A percentile compares a stretch with the other conserved stretches of the same genome.
Evolutionary conservation across 2,329 filamentous ascomycete species (phyloP).

Genomic region (Bipolaris zeicola): DNA sequence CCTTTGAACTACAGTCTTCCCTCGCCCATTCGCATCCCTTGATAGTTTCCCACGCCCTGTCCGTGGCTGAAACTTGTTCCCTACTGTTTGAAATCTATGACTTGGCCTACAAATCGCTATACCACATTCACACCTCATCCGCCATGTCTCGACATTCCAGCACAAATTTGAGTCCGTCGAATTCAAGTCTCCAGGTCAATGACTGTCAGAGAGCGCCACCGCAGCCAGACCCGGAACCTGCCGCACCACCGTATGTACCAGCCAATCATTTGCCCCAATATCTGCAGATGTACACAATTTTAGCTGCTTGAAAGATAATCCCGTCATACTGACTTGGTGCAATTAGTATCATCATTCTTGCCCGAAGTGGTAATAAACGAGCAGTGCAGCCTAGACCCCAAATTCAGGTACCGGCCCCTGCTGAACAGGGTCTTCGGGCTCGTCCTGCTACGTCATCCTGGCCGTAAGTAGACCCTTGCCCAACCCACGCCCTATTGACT

Average conservation of each 20-base stretch:
- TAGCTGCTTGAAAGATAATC: background rate
- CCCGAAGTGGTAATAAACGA: constrained; percentile 24
- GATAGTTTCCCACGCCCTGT: background rate
- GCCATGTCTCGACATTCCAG: background rate
- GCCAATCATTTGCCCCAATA: background rate
- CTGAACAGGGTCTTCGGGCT: constrained; percentile 19
- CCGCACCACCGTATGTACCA: constrained; percentile 36
- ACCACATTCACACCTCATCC: background rate
- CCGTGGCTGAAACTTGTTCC: background rate
- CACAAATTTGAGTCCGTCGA: background rate
- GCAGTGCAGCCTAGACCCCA: constrained; percentile 16
- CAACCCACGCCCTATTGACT: constrained; percentile 7
- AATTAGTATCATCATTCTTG: constrained; percentile 33
- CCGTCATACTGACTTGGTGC: background rate
- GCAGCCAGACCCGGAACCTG: constrained; percentile 30
- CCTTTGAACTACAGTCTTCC: constrained; percentile 2
- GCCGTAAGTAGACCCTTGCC: constrained; percentile 26
- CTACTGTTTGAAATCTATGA: constrained; percentile 1
- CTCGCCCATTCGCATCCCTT: background rate
- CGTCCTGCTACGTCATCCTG: constrained; percentile 31
- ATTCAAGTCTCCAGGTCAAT: background rate
- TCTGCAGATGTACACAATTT: background rate
- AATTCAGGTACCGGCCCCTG: constrained; percentile 29
- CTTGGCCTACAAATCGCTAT: constrained; percentile 1
- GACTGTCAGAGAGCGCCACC: constrained; percentile 4